Conservation (phyloP, 208 protist genomes). For the Acanthamoeba sp. region DNA sequence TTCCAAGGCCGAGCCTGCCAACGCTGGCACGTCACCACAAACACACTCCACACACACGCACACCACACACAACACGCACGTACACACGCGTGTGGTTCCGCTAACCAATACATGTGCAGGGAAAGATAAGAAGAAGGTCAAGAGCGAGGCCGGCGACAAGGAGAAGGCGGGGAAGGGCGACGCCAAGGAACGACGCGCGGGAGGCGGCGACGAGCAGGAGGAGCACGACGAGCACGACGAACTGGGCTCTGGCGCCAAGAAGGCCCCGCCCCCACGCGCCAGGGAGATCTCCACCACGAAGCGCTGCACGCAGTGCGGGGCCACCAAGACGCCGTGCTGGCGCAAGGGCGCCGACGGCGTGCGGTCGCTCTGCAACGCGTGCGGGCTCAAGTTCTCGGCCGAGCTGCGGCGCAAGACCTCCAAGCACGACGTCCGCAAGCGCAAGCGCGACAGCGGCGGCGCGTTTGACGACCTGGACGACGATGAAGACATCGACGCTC, state of each 20-base stretch:
- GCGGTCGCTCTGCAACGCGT: conserved; percentile 38
- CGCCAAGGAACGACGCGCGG: not conserved
- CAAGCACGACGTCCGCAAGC: conserved; percentile 6
- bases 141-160: not conserved
- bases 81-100: too few relatives aligned
- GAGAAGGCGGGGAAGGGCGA: not conserved
- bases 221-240: conserved; percentile 1
- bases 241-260: not conserved
- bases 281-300: not conserved
- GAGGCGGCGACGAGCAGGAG: not conserved
- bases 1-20: not conserved
- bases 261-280: not conserved
- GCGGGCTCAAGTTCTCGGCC: conserved; percentile 51
- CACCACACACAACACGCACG: not conserved
- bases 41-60: not conserved
- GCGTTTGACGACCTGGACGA: not conserved
- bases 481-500: not conserved
- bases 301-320: conserved; percentile 43
- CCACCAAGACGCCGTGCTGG: conserved; percentile 65
- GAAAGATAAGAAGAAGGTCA: conserved; percentile 16
- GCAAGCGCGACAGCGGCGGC: not conserved
- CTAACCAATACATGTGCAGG: too few relatives aligned
- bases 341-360: conserved; percentile 50
- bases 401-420: not conserved
- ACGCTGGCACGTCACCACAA: not conserved